phyloP scores from a whole-genome alignment of 2,329 filamentous ascomycete species.

The Ophiostoma piceae region DNA sequence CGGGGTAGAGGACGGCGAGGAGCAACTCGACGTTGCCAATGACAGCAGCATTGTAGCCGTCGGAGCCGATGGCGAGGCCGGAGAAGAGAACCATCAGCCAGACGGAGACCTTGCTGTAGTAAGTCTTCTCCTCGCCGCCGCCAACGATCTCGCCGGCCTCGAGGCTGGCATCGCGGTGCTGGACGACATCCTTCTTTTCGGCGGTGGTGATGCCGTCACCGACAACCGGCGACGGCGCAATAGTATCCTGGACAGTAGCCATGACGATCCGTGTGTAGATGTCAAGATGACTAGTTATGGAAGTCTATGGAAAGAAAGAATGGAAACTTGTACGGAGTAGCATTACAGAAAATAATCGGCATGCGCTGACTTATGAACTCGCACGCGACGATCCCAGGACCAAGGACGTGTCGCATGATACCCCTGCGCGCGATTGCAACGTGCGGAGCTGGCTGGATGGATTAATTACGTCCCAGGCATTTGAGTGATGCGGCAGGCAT shows the following conservation, averaged over 20 bases:
- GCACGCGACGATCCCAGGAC: background rate
- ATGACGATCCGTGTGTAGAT: background rate
- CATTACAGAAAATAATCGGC: background rate
- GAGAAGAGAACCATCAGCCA: constrained; percentile 16
- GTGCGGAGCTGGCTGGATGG: background rate
- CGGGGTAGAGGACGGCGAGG: constrained; percentile 40
- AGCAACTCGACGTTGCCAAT: constrained; percentile 44
- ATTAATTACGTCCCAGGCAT: background rate
- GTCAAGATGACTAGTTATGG: background rate
- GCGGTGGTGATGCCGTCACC: background rate
- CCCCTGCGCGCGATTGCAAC: background rate
- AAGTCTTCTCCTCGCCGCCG: constrained; percentile 3
- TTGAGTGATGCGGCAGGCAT: background rate
- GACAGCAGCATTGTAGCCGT: constrained; percentile 28
- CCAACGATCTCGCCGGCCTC: background rate
- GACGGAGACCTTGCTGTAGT: constrained; percentile 13
- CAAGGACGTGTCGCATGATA: constrained; percentile 4
- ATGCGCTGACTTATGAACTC: constrained; percentile 3
- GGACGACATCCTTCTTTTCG: constrained; percentile 11
- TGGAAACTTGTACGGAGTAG: background rate
- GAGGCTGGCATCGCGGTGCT: background rate
- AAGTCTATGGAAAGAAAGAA: background rate
- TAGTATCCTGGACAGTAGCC: constrained; percentile 12
- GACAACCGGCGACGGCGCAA: background rate
- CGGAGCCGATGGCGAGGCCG: constrained; percentile 13